A percentile compares a stretch with the other conserved stretches of the same genome.
Conservation (phyloP, 2,329 filamentous ascomycete species). For the Cordyceps farinosa region DNA sequence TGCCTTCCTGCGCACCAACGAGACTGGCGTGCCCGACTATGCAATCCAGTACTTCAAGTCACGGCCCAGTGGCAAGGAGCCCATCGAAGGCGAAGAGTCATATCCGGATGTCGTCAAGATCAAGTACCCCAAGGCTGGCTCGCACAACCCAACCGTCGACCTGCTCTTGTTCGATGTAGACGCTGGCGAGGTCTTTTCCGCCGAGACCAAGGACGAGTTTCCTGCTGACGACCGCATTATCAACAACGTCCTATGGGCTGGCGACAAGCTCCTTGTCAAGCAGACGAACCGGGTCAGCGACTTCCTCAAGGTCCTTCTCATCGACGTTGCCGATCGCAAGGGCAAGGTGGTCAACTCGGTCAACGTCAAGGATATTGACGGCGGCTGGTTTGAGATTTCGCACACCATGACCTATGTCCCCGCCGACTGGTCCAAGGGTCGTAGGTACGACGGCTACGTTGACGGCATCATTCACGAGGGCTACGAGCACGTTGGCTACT, state of each 20-base stretch:
- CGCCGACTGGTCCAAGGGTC: conserved; percentile 71
- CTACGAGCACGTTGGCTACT: conserved; percentile 90
- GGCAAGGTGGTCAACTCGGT: conserved; percentile 76
- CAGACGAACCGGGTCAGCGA: conserved; percentile 95
- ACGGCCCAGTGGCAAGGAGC: conserved; percentile 70
- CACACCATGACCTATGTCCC: conserved; percentile 84
- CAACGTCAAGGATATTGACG: conserved; percentile 80
- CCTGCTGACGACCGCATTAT: conserved; percentile 79
- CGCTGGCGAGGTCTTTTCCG: conserved; percentile 73
- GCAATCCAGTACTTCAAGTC: conserved; percentile 92
- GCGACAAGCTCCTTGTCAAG: conserved; percentile 77
- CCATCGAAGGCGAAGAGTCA: conserved; percentile 67
- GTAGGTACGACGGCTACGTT: conserved; percentile 83
- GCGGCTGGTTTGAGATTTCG: conserved; percentile 95
- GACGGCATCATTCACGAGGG: conserved; percentile 84
- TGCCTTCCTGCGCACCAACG: conserved; percentile 90
- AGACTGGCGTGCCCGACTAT: conserved; percentile 85
- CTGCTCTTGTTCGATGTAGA: conserved; percentile 84
- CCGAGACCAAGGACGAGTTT: conserved; percentile 75
- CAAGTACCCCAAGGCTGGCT: conserved; percentile 96
- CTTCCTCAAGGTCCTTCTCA: conserved; percentile 77
- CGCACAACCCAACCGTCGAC: conserved; percentile 86
- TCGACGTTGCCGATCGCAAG: conserved; percentile 70
- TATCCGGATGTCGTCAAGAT: conserved; percentile 90
- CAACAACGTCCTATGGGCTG: conserved; percentile 90